Conservation (phyloP, 2,329 filamentous ascomycete genomes). For the Xylariaceae sp. region DNA sequence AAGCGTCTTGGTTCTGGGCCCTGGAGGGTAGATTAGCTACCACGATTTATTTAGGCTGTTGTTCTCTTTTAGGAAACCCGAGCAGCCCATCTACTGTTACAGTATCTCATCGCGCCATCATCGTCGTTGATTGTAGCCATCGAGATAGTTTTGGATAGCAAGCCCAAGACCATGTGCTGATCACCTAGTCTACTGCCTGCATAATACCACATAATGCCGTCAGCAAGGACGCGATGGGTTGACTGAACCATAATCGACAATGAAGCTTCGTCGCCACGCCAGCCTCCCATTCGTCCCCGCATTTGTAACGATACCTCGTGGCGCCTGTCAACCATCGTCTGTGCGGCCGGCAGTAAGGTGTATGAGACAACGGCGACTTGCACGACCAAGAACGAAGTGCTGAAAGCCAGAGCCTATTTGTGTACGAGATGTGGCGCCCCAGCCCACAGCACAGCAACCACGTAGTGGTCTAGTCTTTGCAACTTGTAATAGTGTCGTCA, state of each 20-base stretch:
- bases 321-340: slow-evolving; percentile 13
- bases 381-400: slow-evolving; percentile 16
- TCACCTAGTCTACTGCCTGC: slow-evolving; percentile 1
- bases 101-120: not conserved
- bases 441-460: slow-evolving; percentile 1
- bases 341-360: slow-evolving; percentile 5
- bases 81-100: not conserved
- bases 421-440: slow-evolving; percentile 8
- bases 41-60: slow-evolving; percentile 4
- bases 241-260: not conserved
- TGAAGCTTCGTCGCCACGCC: not conserved
- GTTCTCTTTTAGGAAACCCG: slow-evolving; percentile 14
- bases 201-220: not conserved
- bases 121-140: not conserved
- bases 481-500: not conserved
- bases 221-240: slow-evolving; percentile 2
- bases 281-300: slow-evolving; percentile 27
- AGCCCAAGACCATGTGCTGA: slow-evolving; percentile 2
- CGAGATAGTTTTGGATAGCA: not conserved
- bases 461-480: too few species aligned
- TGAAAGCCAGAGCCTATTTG: not conserved
- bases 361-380: slow-evolving; percentile 4
- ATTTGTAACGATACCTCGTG: slow-evolving; percentile 23
- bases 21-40: not conserved
- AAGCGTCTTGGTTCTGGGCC: not conserved